phyloP scores from a whole-genome alignment of 192 early-diverging fungal species.

The Chytriomyces sp. region DNA sequence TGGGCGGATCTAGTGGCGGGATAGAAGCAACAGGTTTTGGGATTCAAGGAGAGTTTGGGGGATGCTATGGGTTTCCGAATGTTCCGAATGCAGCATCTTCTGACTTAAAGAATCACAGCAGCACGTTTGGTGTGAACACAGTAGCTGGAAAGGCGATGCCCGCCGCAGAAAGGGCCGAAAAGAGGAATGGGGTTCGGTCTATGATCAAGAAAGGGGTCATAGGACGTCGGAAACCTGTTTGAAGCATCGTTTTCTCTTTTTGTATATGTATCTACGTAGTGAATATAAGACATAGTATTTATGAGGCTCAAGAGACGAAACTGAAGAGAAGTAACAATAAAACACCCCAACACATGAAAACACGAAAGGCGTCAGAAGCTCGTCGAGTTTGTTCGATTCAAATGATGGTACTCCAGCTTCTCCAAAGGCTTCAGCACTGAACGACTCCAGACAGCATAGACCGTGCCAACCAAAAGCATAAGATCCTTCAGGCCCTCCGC shows the following conservation, averaged over 20 bases:
- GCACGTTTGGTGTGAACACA: too few relatives aligned
- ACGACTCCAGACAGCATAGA: constrained; percentile 14
- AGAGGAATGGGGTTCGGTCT: constrained; percentile 1
- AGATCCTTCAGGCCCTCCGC: constrained; percentile 5
- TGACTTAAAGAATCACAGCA: too few relatives aligned
- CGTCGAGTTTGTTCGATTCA: not conserved
- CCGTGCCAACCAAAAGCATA: constrained; percentile 6
- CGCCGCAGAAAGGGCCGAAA: not conserved
- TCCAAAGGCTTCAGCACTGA: constrained; percentile 17
- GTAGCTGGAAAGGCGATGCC: not conserved
- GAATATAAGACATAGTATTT: not conserved
- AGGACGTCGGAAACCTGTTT: not conserved
- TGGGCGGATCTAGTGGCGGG: not conserved
- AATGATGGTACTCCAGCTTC: not conserved
- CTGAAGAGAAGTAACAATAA: too few relatives aligned
- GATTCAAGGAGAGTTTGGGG: not conserved
- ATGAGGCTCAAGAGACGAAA: too few relatives aligned
- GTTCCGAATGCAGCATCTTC: not conserved
- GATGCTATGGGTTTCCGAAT: not conserved
- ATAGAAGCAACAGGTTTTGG: not conserved
- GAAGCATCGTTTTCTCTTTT: not conserved
- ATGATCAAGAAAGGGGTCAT: constrained; percentile 25
- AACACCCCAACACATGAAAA: too few relatives aligned
- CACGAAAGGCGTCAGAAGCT: too few relatives aligned
- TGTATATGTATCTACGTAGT: too few relatives aligned